Evolutionary conservation across 805 yeast genomes (phyloP).

Genomic region (Metschnikowia gelsemii): DNA sequence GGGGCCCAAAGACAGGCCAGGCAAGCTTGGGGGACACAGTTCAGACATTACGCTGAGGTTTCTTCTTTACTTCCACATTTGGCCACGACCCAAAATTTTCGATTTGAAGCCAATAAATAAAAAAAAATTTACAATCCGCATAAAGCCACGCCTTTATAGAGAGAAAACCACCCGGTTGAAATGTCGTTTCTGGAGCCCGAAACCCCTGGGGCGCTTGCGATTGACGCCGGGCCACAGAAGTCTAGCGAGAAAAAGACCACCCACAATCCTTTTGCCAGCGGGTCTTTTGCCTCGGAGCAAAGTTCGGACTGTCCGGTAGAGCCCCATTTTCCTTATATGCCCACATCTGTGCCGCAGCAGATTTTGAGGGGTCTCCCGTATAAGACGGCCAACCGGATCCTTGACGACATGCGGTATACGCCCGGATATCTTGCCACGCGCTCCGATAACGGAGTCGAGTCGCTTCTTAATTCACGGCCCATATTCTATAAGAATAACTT

Average conservation of each 20-base stretch:
- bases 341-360: constrained; percentile 18
- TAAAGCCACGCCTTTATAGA: no score
- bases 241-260: constrained; percentile 2
- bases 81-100: no score
- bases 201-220: no score
- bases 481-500: constrained; percentile 36
- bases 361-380: constrained; percentile 32
- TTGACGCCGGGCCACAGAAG: no score
- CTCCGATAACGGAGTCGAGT: constrained; percentile 5
- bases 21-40: no score
- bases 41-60: no score
- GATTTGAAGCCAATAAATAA: no score
- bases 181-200: no score
- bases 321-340: constrained; percentile 14
- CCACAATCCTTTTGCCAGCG: constrained; percentile 15
- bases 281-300: constrained; percentile 2
- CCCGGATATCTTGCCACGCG: constrained; percentile 16
- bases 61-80: no score
- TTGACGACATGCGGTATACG: constrained; percentile 54
- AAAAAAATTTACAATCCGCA: no score
- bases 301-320: neutral
- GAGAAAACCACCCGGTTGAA: no score
- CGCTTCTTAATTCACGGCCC: constrained; percentile 31
- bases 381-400: constrained; percentile 65
- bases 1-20: no score